Base-by-base conservation (phyloP, 1,284 basidiomycete species). In the Cutaneotrichosporon cyanovorans region DNA sequence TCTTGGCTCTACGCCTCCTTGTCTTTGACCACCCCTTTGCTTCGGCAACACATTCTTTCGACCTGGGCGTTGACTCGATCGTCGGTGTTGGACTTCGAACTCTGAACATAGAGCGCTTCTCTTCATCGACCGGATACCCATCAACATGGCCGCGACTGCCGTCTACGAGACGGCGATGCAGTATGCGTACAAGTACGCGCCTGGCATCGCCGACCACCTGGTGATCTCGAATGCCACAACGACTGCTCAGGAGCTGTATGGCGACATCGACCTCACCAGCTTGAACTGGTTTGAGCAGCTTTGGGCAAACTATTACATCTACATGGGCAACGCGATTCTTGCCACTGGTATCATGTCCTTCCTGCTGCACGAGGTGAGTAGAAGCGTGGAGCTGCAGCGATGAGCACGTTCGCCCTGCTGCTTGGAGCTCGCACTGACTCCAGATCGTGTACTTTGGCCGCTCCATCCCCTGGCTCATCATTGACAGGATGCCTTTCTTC, bases 371-470 rank as follows among this genome's bases (percentile, higher is more conserved):
- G 92, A 97, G 79, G 87, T 90, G 51, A 45, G 83, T 62, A 14
- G 15, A 25, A 16, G 9, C 15, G 15, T 14, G 23, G 5, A 19
- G 19, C 16, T 11, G 30, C 5, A 34, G 10, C 22, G 12, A n/a
- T 21, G 28, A 21, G 18, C 10, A n/a, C 30, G 10, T 12, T 18
- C 23, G 16, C 14, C 31, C 12, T 28, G 8, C 12, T 7, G 25
- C 39, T 37, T 9, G 22, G 2, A 16, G 28, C 36, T 2, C 9
- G 4, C 15, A 12, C 41, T 45, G 8, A 48, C 35, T 4, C 37
- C 53, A 93, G 88, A 69, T 92, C 61, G 87, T 97, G 36, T 98
- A 98, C 77, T 98, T 98, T 70, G 93, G 93, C 22, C 87, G 93
- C 31, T 84, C 84, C 56, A 74, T 98, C 20, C 95, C 93, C 0